Conservation (phyloP, 2,329 filamentous ascomycete genomes). For the Camptophora hylomeconis region DNA sequence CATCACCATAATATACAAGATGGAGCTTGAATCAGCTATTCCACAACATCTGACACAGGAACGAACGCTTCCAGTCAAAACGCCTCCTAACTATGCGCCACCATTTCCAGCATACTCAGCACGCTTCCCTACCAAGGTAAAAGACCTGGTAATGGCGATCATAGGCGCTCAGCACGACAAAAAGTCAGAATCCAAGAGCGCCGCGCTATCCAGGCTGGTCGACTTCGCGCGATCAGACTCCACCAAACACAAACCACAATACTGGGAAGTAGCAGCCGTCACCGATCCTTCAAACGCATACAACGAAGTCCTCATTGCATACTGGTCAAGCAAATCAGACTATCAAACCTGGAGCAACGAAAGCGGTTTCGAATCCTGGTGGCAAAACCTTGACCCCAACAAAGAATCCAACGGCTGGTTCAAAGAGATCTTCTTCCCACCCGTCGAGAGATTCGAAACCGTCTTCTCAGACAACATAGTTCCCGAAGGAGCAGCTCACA, state of each 20-base stretch:
- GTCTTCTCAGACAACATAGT: conserved; percentile 26
- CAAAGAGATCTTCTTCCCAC: conserved; percentile 29
- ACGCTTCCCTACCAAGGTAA: conserved; percentile 21
- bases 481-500: conserved; percentile 29
- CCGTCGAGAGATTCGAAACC: conserved; percentile 32
- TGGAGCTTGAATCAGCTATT: no score
- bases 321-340: conserved; percentile 23
- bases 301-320: conserved; percentile 26
- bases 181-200: conserved; percentile 6
- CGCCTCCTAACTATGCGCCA: no score
- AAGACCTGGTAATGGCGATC: conserved; percentile 23
- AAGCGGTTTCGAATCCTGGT: conserved; percentile 28
- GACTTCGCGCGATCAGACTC: conserved; percentile 7
- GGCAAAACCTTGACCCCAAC: conserved; percentile 20
- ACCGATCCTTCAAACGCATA: conserved; percentile 21
- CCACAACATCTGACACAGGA: no score
- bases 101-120: no score
- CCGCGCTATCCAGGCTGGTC: conserved; percentile 9
- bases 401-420: conserved; percentile 28
- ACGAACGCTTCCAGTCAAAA: no score
- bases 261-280: conserved; percentile 24
- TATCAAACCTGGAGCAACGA: conserved; percentile 22
- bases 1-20: no score
- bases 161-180: conserved; percentile 21
- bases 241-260: conserved; percentile 4